A percentile compares a stretch with the other conserved stretches of the same genome.
Conservation (phyloP, 768 basidiomycete genomes). For the Lactifluus rugatus region DNA sequence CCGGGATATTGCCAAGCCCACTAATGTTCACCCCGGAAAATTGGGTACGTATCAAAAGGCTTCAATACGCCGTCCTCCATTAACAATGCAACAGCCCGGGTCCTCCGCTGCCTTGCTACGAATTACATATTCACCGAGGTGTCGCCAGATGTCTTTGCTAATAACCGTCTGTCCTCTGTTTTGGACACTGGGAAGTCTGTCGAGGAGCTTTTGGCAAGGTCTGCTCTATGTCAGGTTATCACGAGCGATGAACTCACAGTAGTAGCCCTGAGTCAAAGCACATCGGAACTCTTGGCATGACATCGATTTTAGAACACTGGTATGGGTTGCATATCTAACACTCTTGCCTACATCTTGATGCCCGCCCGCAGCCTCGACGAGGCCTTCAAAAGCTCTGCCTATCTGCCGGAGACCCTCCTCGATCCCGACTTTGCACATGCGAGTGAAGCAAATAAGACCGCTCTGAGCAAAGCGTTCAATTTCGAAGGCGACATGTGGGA, state of each 20-base stretch:
- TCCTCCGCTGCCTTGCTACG: slow-evolving; percentile 25
- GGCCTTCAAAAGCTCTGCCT: slow-evolving; percentile 19
- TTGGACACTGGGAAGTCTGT: slow-evolving; percentile 27
- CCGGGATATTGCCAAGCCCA: slow-evolving; percentile 29
- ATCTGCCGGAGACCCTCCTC: slow-evolving; percentile 20
- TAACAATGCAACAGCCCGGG: slow-evolving; percentile 16
- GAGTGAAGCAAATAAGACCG: not conserved
- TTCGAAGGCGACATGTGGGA: not conserved
- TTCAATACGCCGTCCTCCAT: not conserved
- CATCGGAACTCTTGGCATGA: slow-evolving; percentile 8
- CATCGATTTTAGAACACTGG: slow-evolving; percentile 7
- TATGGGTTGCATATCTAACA: not conserved
- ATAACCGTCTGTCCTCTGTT: slow-evolving; percentile 23
- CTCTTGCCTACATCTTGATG: not conserved
- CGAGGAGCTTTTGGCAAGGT: slow-evolving; percentile 18
- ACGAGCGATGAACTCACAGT: not conserved
- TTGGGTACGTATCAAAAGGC: slow-evolving; percentile 8
- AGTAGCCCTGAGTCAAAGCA: slow-evolving; percentile 5
- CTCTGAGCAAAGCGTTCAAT: not conserved
- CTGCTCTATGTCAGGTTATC: not conserved
- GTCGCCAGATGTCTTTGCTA: slow-evolving; percentile 23
- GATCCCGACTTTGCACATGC: slow-evolving; percentile 5
- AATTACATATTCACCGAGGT: slow-evolving; percentile 26
- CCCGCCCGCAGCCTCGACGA: slow-evolving; percentile 18
- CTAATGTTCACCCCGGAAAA: slow-evolving; percentile 15